Percentiles rank a stretch among this genome's conserved stretches.
phyloP scores from a whole-genome alignment of 2,329 filamentous ascomycete genomes.

The Diaporthe batatas region DNA sequence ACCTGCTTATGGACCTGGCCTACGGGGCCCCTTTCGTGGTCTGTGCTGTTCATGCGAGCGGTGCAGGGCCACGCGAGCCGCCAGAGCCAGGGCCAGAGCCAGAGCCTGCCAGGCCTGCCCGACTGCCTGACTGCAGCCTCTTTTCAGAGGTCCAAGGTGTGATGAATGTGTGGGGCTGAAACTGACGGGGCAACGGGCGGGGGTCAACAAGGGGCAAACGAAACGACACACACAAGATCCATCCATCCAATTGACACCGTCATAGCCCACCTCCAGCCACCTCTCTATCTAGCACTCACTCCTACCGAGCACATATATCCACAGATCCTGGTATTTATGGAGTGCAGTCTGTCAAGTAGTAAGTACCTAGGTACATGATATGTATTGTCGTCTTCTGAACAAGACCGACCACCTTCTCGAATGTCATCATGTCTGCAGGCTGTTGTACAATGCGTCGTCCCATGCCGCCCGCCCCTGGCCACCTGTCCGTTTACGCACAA shows the following conservation, averaged over 20 bases:
- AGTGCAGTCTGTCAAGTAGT: neutral
- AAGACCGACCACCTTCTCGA: too few relatives aligned
- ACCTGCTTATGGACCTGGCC: constrained; percentile 38
- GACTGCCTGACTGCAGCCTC: neutral
- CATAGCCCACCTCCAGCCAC: neutral
- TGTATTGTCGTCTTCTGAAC: too few relatives aligned
- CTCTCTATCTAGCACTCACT: too few relatives aligned
- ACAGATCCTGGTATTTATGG: too few relatives aligned
- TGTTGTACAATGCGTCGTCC: neutral
- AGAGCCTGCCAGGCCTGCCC: neutral
- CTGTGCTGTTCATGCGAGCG: constrained; percentile 41
- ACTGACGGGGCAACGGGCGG: constrained; percentile 36
- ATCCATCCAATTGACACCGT: neutral
- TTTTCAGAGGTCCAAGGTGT: neutral
- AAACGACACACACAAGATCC: constrained; percentile 1
- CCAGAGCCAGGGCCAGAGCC: constrained; percentile 19
- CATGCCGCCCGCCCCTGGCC: neutral
- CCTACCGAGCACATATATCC: too few relatives aligned
- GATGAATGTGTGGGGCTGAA: constrained; percentile 23
- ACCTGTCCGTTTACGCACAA: constrained; percentile 19
- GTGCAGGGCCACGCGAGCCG: neutral
- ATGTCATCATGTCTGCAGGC: too few relatives aligned
- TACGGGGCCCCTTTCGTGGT: constrained; percentile 41
- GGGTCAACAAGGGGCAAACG: constrained; percentile 13
- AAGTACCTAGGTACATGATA: too few relatives aligned